Base-by-base conservation (phyloP, 2,329 filamentous ascomycete genomes). In the Penicillium aurantiogriseum region DNA sequence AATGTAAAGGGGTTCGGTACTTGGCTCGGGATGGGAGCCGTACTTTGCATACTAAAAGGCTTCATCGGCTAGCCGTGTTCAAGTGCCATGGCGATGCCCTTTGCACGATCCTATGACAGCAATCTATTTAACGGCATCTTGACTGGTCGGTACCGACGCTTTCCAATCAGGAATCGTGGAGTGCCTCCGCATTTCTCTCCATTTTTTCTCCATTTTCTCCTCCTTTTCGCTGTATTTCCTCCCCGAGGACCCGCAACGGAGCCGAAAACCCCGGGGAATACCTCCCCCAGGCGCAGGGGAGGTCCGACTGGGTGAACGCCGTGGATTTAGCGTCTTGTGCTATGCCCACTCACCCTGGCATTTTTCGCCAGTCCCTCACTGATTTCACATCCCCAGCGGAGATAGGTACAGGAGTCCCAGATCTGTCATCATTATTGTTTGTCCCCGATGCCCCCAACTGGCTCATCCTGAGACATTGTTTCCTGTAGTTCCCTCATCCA, bases 131-230 rank as follows among this genome's bases (percentile, higher is more conserved):
- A 17, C 38, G 21, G 35, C 40, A n/a, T 35, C 5, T 4, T 39
- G 21, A 40, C 33, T 56, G 7, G 43, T 19, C n/a, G 17, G 35
- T 15, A 17, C 7, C 21, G 11, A 27, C 3, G 23, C 5, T 27
- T 35, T 43, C 46, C 29, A 27, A 43, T 43, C 52, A 51, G 33
- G 38, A 25, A 44, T 51, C 51, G 61, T 62, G 59, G 65, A 61
- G 54, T 51, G 38, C 43, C 66, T 67, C 66, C 66, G 64, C 64
- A 63, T 62, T 57, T 58, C 53, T 63, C 67, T 64, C 62, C 23
- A 23, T 23, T 27, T 27, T 27, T 7, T 2, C 25, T 27, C 25
- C 31, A 13, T 33, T 33, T 33, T 33, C 31, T 33, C 31, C 31
- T 33, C 31, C 13, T 33, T 15, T 33, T 15, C 5, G 31, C 11